Percentiles rank a stretch among this genome's conserved stretches.
These are phyloP conservation scores for Melastoma candidum DNA, from an alignment of 441 rosid species.

Conservation along the genomic window DNA sequence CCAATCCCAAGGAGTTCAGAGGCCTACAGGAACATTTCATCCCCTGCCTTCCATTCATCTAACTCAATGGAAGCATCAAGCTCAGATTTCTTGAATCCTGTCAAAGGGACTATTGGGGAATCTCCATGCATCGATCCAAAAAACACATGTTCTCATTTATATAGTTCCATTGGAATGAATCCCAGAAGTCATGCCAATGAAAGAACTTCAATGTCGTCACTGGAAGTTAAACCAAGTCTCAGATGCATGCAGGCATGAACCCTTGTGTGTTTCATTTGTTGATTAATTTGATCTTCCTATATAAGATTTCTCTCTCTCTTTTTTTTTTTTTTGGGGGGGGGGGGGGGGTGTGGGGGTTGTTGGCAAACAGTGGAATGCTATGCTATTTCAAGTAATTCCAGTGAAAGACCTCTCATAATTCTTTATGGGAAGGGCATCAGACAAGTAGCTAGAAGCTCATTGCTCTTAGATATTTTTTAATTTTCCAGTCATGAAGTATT, in stretches of 20 bases:
- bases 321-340: background rate
- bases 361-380: too few species aligned
- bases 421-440: too few species aligned
- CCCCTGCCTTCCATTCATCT: constrained; percentile 20
- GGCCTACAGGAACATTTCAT: constrained; percentile 15
- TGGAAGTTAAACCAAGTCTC: constrained; percentile 13
- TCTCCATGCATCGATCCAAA: constrained; percentile 9
- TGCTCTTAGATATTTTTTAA: too few species aligned
- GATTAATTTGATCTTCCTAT: too few species aligned
- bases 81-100: constrained; percentile 7
- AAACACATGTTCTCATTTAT: constrained; percentile 8
- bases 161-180: constrained; percentile 12
- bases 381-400: too few species aligned
- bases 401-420: too few species aligned
- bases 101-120: constrained; percentile 13
- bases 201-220: constrained; percentile 9
- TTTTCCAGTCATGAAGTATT: too few species aligned
- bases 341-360: too few species aligned
- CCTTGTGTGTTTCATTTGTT: background rate
- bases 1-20: constrained; percentile 13
- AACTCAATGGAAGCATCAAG: constrained; percentile 18
- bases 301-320: too few species aligned
- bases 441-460: too few species aligned
- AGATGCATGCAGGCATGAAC: constrained; percentile 31
- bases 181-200: constrained; percentile 4